Base-by-base conservation (phyloP, 1,284 basidiomycete species). In the Malassezia nana region DNA sequence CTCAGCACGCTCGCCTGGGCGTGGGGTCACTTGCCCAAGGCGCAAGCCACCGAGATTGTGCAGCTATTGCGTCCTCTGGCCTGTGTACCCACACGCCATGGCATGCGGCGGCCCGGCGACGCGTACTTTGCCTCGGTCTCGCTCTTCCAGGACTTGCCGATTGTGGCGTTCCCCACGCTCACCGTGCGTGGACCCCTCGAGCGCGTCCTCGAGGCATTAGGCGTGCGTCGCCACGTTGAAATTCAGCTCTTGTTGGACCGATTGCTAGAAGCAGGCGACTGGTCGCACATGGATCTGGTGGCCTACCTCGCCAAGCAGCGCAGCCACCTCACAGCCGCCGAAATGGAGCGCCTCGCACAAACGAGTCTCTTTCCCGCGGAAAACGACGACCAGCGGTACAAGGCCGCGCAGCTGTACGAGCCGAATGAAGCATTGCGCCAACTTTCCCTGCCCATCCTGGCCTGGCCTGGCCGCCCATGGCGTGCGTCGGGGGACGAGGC, bases 101-200 rank as follows among this genome's bases (percentile, higher is more conserved):
- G 90, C 6, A 80, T 92, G 78, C 84, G 82, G 64, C 63, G 63
- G 49, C 87, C 92, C 0, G 76, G 77, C 6, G 82, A 90, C 55
- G 80, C 89, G 5, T 99, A 99, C 76, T 91, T 96, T 72, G 78
- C 85, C 20, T 88, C 83, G 61, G 88, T 86, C 31, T 82, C 87
- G 58, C 78, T 96, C 9, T 96, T 98, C 73, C 80, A 83, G 12
- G 91, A 98, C 74, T 78, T 95, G 20, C 67, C 64, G 0, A 81
- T 91, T 25, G 83, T 92, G 2, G 81, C 79, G 1, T 77, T 96
- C 43, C 82, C 88, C 0, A 86, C 84, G 10, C 60, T 74, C 0
- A 55, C 57, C 28, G 79, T 92, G 58, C 90, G 86, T 68, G 86
- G 85, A 1, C 77, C 79, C 13, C 71, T 90, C 59, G 89, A 92